Conservation (phyloP, 1,284 basidiomycete species). For the Gymnopus androsaceus region DNA sequence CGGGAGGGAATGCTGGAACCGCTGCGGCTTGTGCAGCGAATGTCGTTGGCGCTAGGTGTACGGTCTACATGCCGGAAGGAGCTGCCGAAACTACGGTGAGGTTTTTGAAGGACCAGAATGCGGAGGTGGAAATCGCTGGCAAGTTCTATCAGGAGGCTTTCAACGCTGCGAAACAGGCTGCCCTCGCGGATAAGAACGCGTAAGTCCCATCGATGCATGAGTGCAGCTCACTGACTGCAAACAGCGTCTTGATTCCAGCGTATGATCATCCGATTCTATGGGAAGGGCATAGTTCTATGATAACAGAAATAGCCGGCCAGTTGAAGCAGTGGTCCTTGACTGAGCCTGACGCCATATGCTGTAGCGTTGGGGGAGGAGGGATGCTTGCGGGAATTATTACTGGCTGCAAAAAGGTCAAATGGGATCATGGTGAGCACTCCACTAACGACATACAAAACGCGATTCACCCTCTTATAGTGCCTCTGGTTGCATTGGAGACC, state of each 20-base stretch:
- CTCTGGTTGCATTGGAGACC: constrained; percentile 66
- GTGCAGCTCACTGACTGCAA: background rate
- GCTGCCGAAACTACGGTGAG: constrained; percentile 49
- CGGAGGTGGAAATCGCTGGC: constrained; percentile 56
- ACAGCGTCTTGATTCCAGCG: constrained; percentile 64
- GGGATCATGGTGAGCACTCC: constrained; percentile 61
- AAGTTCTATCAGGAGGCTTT: constrained; percentile 59
- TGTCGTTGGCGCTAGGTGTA: constrained; percentile 56
- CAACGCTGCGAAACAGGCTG: constrained; percentile 45
- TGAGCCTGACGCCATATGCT: constrained; percentile 72
- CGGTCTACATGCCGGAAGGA: constrained; percentile 63
- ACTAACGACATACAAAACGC: background rate
- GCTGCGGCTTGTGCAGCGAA: constrained; percentile 67
- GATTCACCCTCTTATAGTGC: constrained; percentile 43
- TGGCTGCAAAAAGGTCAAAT: constrained; percentile 60
- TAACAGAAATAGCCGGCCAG: constrained; percentile 61
- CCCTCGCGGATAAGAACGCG: constrained; percentile 49
- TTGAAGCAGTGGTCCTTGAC: constrained; percentile 31
- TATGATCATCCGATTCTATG: constrained; percentile 69
- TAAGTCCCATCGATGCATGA: constrained; percentile 35
- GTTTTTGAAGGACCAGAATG: constrained; percentile 52
- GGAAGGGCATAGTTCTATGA: constrained; percentile 74
- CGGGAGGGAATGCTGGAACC: constrained; percentile 73
- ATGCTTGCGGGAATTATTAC: constrained; percentile 67
- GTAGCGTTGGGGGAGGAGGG: constrained; percentile 75